Conservation (phyloP, 176 grass and related monocot species). For the Pharus latifolius region DNA sequence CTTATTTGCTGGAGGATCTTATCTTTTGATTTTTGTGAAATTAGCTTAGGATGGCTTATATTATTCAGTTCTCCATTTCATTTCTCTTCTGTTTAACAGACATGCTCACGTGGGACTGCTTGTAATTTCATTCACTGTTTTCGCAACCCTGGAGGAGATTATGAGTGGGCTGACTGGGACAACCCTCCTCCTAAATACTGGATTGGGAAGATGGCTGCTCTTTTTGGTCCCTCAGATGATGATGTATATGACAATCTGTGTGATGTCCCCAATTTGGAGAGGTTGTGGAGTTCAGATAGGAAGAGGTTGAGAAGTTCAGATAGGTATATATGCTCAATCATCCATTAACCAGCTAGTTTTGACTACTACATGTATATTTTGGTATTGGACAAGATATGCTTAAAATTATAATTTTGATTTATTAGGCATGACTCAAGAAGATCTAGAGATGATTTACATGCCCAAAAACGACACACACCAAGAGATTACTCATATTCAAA, state of each 20-base stretch:
- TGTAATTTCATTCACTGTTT: constrained; percentile 98
- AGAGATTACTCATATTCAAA: constrained; percentile 41
- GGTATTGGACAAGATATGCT: background rate
- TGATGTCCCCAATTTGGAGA: constrained; percentile 26
- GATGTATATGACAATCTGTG: constrained; percentile 22
- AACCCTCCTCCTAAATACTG: constrained; percentile 81
- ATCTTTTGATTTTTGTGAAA: background rate
- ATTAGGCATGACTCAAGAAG: constrained; percentile 36
- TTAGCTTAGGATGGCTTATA: background rate
- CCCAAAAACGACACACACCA: background rate
- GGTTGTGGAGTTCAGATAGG: constrained; percentile 29
- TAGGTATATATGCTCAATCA: constrained; percentile 27
- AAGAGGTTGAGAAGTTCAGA: constrained; percentile 37
- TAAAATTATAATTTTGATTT: background rate
- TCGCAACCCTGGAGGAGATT: constrained; percentile 90
- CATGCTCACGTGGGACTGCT: constrained; percentile 67
- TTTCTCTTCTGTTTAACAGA: constrained; percentile 45
- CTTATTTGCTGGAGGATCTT: constrained; percentile 3
- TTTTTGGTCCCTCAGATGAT: constrained; percentile 70
- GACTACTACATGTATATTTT: background rate
- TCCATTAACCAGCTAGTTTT: constrained; percentile 9
- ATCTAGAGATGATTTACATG: constrained; percentile 18
- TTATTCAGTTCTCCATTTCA: background rate
- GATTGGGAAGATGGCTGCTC: constrained; percentile 73
- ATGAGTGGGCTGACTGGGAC: constrained; percentile 97